phyloP scores from a whole-genome alignment of 306 rosid species.

The Rubus idaeus region DNA sequence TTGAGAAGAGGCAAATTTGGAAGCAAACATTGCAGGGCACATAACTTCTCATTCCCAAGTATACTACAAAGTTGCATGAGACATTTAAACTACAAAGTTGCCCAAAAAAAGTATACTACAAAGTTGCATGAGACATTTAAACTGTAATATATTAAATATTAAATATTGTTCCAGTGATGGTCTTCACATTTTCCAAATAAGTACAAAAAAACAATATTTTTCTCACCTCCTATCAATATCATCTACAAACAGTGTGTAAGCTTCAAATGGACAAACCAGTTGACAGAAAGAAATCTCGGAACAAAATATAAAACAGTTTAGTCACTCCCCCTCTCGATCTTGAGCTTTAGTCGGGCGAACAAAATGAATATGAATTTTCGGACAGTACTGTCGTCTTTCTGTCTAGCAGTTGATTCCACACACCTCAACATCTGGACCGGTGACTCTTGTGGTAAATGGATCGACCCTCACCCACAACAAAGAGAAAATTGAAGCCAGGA shows the following conservation, averaged over 20 bases:
- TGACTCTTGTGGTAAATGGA: slow-evolving; percentile 82
- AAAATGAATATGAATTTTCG: slow-evolving; percentile 8
- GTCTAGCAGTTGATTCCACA: slow-evolving; percentile 97
- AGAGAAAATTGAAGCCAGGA: slow-evolving; percentile 93
- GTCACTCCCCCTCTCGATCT: slow-evolving; percentile 15
- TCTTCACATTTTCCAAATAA: background rate
- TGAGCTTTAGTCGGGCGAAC: background rate
- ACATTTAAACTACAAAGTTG: background rate
- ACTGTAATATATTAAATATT: background rate
- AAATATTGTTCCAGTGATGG: background rate
- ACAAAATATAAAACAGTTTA: background rate
- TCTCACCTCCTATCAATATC: slow-evolving; percentile 5
- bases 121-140: background rate
- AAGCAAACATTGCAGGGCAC: too few species aligned
- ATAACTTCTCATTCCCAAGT: background rate
- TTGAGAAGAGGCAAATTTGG: background rate
- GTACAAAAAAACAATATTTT: background rate
- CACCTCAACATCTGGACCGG: slow-evolving; percentile 73
- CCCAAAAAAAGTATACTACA: background rate
- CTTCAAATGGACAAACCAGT: slow-evolving; percentile 18
- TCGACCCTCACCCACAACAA: slow-evolving; percentile 85
- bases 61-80: background rate
- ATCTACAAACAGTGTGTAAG: slow-evolving; percentile 14
- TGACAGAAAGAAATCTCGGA: background rate
- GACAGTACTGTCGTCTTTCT: background rate